Base-by-base conservation (phyloP, 108 stramenopile species). In the Nannochloropsis salina region DNA sequence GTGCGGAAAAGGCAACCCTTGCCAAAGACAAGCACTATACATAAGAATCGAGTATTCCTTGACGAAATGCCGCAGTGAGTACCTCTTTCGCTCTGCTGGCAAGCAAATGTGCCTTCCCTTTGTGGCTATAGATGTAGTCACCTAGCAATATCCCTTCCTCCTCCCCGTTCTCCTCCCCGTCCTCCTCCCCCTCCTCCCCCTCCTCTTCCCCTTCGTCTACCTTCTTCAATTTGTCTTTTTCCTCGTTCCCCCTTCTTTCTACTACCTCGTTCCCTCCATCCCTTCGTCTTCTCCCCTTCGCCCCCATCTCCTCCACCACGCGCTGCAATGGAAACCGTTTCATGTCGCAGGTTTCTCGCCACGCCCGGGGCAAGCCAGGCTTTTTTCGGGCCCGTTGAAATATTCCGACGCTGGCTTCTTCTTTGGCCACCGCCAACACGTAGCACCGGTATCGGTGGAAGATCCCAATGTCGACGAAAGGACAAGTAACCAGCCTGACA, bases 101-200 rank as follows among this genome's bases (percentile, higher is more conserved):
- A 4, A 74, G n/a, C 61, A n/a, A 15, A 74, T 74, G 61, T 4
- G 20, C 61, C 61, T 8, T 74, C 20, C 61, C 61, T 74, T 74
- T 74, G 61, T 74, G 61, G n/a, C 61, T 74, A 8, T 74, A 74
- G 61, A 74, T 74, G 61, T n/a, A n/a, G n/a, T 74, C 61, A 8
- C n/a, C 8, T 2, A 74, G 15, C 61, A 74, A 74, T n/a, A 74
- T 2, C 61, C 20, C 15, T n/a, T 74, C 20, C 6, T 74, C 61
- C 6, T 74, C 61, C 61, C 8, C 61, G 1, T 74, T 0, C 61
- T 74, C 61, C 61, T 74, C 61, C 61, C 4, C 61, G 2, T 74
- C 61, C 61, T n/a, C 8, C 8, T 74, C 61, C 15, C n/a, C 61
- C 0, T n/a, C n/a, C 61, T 74, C n/a, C 61, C 61, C n/a, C 61